Percentiles rank a stretch among this genome's conserved stretches.
phyloP scores from a whole-genome alignment of 1,139 yeast species.

The Yamadazyma membranifaciens region DNA sequence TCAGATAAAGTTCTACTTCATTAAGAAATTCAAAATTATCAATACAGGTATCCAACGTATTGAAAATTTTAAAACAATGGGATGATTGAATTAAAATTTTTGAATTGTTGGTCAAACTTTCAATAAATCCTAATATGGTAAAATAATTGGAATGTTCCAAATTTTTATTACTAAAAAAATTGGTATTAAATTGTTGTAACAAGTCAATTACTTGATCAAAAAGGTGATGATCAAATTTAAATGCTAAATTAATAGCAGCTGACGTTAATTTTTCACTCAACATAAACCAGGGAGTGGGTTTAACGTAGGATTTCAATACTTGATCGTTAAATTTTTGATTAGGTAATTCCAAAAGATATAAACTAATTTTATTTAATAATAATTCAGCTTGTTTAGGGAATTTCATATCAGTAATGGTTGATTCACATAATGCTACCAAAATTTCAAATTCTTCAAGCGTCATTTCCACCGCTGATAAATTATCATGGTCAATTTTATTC shows the following conservation, averaged over 20 bases:
- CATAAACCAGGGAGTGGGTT: conserved; percentile 37
- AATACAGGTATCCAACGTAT: conserved; percentile 35
- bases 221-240: conserved; percentile 25
- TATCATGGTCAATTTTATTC: conserved; percentile 15
- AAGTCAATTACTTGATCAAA: conserved; percentile 28
- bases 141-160: conserved; percentile 39
- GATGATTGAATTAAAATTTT: conserved; percentile 28
- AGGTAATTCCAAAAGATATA: conserved; percentile 61
- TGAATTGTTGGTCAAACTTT: conserved; percentile 39
- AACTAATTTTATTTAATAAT: conserved; percentile 52
- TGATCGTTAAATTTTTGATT: conserved; percentile 39
- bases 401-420: conserved; percentile 44
- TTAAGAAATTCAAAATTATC: conserved; percentile 42
- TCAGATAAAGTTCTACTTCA: conserved; percentile 37
- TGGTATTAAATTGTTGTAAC: conserved; percentile 28
- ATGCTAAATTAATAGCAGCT: conserved; percentile 38
- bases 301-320: conserved; percentile 23
- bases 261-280: conserved; percentile 35
- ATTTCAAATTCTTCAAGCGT: conserved; percentile 66
- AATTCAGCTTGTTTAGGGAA: conserved; percentile 46
- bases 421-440: conserved; percentile 61
- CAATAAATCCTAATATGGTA: conserved; percentile 45
- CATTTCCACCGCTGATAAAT: conserved; percentile 37
- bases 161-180: conserved; percentile 21
- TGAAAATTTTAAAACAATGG: conserved; percentile 31